Evolutionary conservation across 345 rosid genomes (phyloP), one percentile per base, ranked within the genome.

Genomic region (Lepidium sativum): DNA sequence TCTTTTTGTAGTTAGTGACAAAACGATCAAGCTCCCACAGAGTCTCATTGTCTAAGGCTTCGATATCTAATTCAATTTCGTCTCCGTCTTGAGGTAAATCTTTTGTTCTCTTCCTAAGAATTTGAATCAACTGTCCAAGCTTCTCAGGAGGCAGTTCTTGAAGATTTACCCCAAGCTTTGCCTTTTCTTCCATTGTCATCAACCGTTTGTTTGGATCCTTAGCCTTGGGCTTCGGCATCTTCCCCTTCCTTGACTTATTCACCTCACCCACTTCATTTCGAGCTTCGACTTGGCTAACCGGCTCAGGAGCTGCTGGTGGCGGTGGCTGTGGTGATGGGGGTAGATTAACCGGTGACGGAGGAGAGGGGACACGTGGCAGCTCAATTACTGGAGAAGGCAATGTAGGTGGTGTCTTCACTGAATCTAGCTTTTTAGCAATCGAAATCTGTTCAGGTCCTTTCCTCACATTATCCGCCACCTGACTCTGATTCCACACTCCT

Each of bases 21-120:
- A 86, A 89, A 17, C 94, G 82, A 64, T 89, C 96, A 66, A 86
- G 84, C 78, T 89, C 94, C 94, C 96, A 89, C 0, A 89, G 67
- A 0, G 94, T 89, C 69, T 89, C 96, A 0, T 80, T 84, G 61
- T 89, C 94, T 8, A 89, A 77, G 1, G 90, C 83, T 72, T 86
- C 94, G 1, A 88, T 88, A 44, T 88, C 96, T 4, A 86, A 77
- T 75, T 88, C 96, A 14, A 88, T 88, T 76, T 88, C 96, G 57
- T 88, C 92, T 2, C 91, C 96, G 0, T 89, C 94, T 70, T 86
- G 96, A 65, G 82, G 75, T 34, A 86, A 54, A 78, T 83, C 73
- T 53, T 81, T 81, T 34, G 86, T 83, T 67, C 94, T 82, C 81
- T 82, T 89, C 77, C 65, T 81, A 7, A 89, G 81, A n/a, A 89